phyloP scores from a whole-genome alignment of 192 early-diverging fungal genomes.

The Coemansia sp. region DNA sequence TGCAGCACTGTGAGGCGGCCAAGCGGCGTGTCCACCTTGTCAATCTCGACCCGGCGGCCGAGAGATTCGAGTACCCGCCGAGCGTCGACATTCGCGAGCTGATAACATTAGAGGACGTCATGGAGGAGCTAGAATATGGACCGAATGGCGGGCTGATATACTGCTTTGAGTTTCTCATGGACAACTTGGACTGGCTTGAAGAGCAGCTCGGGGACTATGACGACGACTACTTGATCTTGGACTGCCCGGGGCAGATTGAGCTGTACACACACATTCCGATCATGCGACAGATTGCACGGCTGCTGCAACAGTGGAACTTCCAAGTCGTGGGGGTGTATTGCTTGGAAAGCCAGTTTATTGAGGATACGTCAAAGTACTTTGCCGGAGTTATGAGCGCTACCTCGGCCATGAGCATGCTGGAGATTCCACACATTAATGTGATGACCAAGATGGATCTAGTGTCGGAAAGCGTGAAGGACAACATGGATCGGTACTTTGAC shows the following conservation, averaged over 20 bases:
- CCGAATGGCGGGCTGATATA: slow-evolving; percentile 97
- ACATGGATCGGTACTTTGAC: slow-evolving; percentile 81
- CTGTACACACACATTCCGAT: slow-evolving; percentile 97
- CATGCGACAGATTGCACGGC: slow-evolving; percentile 78
- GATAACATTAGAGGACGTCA: slow-evolving; percentile 96
- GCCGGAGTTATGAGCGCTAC: slow-evolving; percentile 93
- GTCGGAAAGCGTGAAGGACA: slow-evolving; percentile 56
- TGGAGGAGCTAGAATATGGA: slow-evolving; percentile 95
- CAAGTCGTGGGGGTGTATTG: slow-evolving; percentile 90
- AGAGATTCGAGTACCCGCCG: slow-evolving; percentile 91
- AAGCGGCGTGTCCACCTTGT: slow-evolving; percentile 85
- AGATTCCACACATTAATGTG: slow-evolving; percentile 98
- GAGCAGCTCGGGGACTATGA: slow-evolving; percentile 87
- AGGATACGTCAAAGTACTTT: slow-evolving; percentile 96
- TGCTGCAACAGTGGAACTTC: slow-evolving; percentile 70
- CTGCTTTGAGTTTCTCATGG: slow-evolving; percentile 92
- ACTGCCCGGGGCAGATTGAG: slow-evolving; percentile 98
- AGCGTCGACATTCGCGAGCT: slow-evolving; percentile 88
- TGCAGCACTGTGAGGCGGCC: slow-evolving; percentile 87
- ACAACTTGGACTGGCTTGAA: slow-evolving; percentile 97
- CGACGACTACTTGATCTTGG: slow-evolving; percentile 96
- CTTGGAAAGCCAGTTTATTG: slow-evolving; percentile 91
- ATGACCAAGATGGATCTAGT: slow-evolving; percentile 97
- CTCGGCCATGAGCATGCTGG: slow-evolving; percentile 92
- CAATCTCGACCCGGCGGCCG: slow-evolving; percentile 97